Evolutionary conservation across 768 basidiomycete genomes (phyloP).

Genomic region (Calocybe indica): DNA sequence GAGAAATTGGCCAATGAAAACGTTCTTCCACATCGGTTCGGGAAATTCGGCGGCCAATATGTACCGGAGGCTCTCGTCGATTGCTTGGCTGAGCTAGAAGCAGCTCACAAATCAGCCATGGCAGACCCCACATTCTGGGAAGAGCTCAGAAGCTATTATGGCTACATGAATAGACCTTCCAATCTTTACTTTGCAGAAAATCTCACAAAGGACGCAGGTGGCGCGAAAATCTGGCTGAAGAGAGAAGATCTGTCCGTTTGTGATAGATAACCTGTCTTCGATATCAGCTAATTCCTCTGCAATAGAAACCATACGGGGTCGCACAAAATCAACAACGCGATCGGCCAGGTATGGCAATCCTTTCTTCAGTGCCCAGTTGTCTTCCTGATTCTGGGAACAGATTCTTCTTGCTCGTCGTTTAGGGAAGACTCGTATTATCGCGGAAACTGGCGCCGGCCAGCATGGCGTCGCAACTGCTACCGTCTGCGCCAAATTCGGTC

Average conservation of each 20-base stretch:
- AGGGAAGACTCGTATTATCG: constrained; percentile 96
- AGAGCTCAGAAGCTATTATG: constrained; percentile 82
- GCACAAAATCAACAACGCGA: constrained; percentile 99
- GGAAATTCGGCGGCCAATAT: constrained; percentile 95
- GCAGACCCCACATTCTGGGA: constrained; percentile 89
- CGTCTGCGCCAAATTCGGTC: constrained; percentile 92
- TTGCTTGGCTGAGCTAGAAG: constrained; percentile 84
- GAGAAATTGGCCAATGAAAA: constrained; percentile 23
- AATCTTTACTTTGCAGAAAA: constrained; percentile 89
- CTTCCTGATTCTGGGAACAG: constrained; percentile 29
- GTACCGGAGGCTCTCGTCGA: constrained; percentile 97
- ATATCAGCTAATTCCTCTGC: constrained; percentile 3
- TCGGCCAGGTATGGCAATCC: constrained; percentile 66
- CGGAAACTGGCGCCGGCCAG: constrained; percentile 98
- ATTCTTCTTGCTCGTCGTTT: constrained; percentile 90
- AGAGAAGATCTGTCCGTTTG: constrained; percentile 77
- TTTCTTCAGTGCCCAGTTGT: neutral
- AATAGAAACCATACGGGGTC: constrained; percentile 93
- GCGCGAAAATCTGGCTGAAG: constrained; percentile 97
- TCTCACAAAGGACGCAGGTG: constrained; percentile 83
- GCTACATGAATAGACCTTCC: constrained; percentile 94
- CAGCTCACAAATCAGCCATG: constrained; percentile 82
- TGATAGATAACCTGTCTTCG: constrained; percentile 1
- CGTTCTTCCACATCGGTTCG: constrained; percentile 79
- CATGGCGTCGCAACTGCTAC: constrained; percentile 99